These are phyloP conservation scores for Dendrothele bispora DNA, from an alignment of 768 basidiomycete species.

Conservation along the genomic window DNA sequence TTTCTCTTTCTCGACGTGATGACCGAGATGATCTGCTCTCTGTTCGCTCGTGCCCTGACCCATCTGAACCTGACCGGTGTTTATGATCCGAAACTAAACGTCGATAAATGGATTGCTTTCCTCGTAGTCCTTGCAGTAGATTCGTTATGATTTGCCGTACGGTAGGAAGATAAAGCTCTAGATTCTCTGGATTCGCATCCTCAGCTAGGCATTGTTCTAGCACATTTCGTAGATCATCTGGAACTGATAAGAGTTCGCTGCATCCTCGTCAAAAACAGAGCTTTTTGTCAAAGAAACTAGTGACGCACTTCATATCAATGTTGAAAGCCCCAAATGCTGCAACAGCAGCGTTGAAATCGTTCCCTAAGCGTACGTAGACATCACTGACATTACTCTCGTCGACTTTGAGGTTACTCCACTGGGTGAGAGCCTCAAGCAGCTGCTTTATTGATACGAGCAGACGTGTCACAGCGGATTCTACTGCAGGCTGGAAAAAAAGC, in stretches of 20 bases:
- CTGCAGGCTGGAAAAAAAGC: conserved; percentile 54
- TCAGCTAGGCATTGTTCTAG: conserved; percentile 92
- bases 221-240: conserved; percentile 83
- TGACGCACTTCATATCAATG: conserved; percentile 87
- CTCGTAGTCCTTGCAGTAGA: conserved; percentile 90
- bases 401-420: conserved; percentile 76
- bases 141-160: conserved; percentile 92
- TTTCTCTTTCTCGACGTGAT: conserved; percentile 45
- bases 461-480: conserved; percentile 90
- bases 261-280: conserved; percentile 13
- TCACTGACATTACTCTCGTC: conserved; percentile 87
- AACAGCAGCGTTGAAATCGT: conserved; percentile 95
- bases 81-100: conserved; percentile 66
- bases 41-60: conserved; percentile 48
- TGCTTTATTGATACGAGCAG: conserved; percentile 93
- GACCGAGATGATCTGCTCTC: conserved; percentile 59
- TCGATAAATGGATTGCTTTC: conserved; percentile 87
- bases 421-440: conserved; percentile 85
- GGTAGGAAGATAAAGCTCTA: conserved; percentile 86
- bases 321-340: conserved; percentile 82
- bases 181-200: conserved; percentile 81
- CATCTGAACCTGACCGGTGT: conserved; percentile 51
- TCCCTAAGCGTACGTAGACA: conserved; percentile 94
- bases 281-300: conserved; percentile 6
- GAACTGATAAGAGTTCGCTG: conserved; percentile 87